Evolutionary conservation across 2,329 filamentous ascomycete species (phyloP).

Genomic region (Colletotrichum lindemuthianum): DNA sequence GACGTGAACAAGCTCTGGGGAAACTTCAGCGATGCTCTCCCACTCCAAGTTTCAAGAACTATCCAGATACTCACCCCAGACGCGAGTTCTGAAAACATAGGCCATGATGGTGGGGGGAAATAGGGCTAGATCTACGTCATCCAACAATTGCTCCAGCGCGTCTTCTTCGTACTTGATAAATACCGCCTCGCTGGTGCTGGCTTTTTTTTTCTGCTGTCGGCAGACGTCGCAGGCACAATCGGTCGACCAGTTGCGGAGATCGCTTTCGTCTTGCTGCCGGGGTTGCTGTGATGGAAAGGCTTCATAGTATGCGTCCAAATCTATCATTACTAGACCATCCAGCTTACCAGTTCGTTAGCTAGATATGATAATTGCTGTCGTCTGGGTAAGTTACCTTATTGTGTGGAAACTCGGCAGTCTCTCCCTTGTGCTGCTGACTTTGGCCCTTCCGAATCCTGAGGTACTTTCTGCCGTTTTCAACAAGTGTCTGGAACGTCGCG

Average conservation of each 20-base stretch:
- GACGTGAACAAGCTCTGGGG: constrained; percentile 9
- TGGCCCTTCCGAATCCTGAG: background rate
- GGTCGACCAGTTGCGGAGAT: constrained; percentile 26
- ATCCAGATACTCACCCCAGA: constrained; percentile 28
- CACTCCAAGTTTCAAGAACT: background rate
- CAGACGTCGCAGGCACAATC: constrained; percentile 22
- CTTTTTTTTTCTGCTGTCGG: background rate
- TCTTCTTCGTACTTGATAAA: background rate
- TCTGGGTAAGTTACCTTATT: constrained; percentile 18
- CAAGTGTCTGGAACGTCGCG: background rate
- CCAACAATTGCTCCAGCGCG: no score
- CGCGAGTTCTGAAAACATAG: constrained; percentile 36
- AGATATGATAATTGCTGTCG: background rate
- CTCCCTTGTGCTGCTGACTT: constrained; percentile 9
- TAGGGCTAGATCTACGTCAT: constrained; percentile 8
- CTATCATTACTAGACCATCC: constrained; percentile 20
- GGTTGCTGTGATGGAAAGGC: background rate
- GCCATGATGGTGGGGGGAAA: constrained; percentile 33
- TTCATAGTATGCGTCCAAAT: constrained; percentile 23
- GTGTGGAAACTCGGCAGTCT: constrained; percentile 29
- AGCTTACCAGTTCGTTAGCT: constrained; percentile 17
- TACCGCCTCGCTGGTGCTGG: background rate
- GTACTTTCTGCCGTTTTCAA: constrained; percentile 1
- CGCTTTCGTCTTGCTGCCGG: background rate
- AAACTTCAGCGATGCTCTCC: constrained; percentile 38